These are phyloP conservation scores for Globisporangium paddicum DNA, from an alignment of 352 stramenopile species.

Conservation along the genomic window DNA sequence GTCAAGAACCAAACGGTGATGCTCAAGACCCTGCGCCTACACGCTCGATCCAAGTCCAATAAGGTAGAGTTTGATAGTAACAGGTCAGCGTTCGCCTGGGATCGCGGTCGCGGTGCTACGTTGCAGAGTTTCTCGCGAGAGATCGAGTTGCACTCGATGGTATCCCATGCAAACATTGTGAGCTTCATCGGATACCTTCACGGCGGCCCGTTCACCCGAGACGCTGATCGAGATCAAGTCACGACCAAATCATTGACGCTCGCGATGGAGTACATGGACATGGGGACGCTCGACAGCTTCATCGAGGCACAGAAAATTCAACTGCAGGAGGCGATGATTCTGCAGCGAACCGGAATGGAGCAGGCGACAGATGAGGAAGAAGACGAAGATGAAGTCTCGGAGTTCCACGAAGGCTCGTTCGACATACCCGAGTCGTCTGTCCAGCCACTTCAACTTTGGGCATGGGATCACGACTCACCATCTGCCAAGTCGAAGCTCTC, in stretches of 20 bases:
- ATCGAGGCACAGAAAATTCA: conserved; percentile 25
- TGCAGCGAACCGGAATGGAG: conserved; percentile 5
- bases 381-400: not conserved
- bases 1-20: conserved; percentile 2
- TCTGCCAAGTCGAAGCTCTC: conserved; percentile 33
- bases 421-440: not conserved
- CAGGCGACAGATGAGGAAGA: not conserved
- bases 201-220: conserved; percentile 1
- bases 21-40: conserved; percentile 3
- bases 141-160: conserved; percentile 47
- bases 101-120: not conserved
- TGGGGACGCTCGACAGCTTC: conserved; percentile 33
- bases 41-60: not conserved
- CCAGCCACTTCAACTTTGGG: conserved; percentile 12
- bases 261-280: conserved; percentile 34
- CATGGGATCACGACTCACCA: conserved; percentile 20
- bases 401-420: not conserved
- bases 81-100: not conserved
- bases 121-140: conserved; percentile 20
- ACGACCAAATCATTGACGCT: conserved; percentile 19
- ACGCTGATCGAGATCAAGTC: not conserved
- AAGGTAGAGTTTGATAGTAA: not conserved
- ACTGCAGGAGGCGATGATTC: conserved; percentile 9
- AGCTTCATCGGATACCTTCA: conserved; percentile 47
- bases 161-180: conserved; percentile 64